A percentile compares a stretch with the other conserved stretches of the same genome.
Conservation (phyloP, 306 rosid species). For the Sicyos baderoa region DNA sequence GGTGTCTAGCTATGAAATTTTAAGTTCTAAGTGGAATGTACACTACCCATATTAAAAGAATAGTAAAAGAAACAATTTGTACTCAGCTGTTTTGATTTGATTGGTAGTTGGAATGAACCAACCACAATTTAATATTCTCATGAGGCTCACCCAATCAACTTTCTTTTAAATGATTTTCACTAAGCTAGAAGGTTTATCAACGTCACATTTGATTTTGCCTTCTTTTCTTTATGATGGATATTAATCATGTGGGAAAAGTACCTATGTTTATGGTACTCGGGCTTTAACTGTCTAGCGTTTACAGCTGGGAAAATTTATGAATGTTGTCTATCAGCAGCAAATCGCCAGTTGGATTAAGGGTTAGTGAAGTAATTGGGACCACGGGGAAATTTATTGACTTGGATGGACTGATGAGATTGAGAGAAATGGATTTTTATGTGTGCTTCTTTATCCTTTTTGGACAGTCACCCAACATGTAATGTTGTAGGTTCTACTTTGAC, state of each 20-base stretch:
- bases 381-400: background rate
- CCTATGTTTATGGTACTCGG: conserved; percentile 8
- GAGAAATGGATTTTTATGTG: background rate
- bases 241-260: conserved; percentile 12
- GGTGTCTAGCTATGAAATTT: background rate
- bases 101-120: conserved; percentile 11
- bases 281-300: background rate
- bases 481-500: background rate
- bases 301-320: conserved; percentile 2
- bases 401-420: conserved; percentile 8
- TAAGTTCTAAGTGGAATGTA: too few relatives aligned
- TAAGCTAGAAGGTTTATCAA: too few relatives aligned
- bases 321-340: conserved; percentile 12
- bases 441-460: background rate
- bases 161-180: too few relatives aligned
- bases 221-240: background rate
- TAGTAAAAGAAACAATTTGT: too few relatives aligned
- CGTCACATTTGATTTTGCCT: too few relatives aligned
- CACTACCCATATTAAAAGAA: too few relatives aligned
- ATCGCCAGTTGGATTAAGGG: conserved; percentile 17
- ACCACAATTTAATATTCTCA: background rate
- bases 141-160: background rate
- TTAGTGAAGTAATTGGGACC: background rate
- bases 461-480: background rate
- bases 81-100: conserved; percentile 15